Evolutionary conservation across 345 rosid species (phyloP).

Genomic region (Moringa oleifera): DNA sequence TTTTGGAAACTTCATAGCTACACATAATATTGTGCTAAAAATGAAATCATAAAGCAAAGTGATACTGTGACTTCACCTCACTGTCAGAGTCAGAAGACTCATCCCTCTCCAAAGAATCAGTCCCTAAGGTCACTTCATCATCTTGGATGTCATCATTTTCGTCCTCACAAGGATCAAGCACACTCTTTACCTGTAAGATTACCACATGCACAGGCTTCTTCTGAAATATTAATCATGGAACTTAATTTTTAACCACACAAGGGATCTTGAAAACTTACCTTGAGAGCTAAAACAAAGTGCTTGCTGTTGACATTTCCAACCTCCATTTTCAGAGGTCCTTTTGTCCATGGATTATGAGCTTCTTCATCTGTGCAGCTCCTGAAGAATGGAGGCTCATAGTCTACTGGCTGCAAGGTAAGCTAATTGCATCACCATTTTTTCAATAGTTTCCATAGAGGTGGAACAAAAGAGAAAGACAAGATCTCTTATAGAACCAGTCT

Average conservation of each 20-base stretch:
- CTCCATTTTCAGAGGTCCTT: constrained; percentile 89
- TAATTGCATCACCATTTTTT: background rate
- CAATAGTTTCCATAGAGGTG: background rate
- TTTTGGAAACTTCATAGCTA: no score
- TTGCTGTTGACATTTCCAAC: constrained; percentile 97
- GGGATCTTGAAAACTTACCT: constrained; percentile 35
- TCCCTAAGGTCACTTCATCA: constrained; percentile 59
- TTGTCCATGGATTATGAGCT: constrained; percentile 75
- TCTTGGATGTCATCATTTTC: constrained; percentile 73
- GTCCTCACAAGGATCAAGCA: constrained; percentile 97
- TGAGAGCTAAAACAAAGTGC: constrained; percentile 81
- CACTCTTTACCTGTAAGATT: constrained; percentile 77
- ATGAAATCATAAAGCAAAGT: constrained; percentile 7
- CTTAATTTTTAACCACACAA: constrained; percentile 8
- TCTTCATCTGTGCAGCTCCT: constrained; percentile 78
- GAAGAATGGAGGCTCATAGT: constrained; percentile 96
- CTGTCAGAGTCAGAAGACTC: constrained; percentile 70
- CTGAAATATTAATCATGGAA: constrained; percentile 1
- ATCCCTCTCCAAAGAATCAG: constrained; percentile 50
- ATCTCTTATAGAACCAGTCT: constrained; percentile 1
- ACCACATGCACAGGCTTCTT: constrained; percentile 7
- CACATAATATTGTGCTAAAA: no score
- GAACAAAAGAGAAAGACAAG: background rate
- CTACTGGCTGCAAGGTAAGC: constrained; percentile 60
- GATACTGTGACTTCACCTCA: constrained; percentile 50